These are phyloP conservation scores for Dacryopinax spathularia DNA, from an alignment of 768 basidiomycete genomes.

Conservation along the genomic window DNA sequence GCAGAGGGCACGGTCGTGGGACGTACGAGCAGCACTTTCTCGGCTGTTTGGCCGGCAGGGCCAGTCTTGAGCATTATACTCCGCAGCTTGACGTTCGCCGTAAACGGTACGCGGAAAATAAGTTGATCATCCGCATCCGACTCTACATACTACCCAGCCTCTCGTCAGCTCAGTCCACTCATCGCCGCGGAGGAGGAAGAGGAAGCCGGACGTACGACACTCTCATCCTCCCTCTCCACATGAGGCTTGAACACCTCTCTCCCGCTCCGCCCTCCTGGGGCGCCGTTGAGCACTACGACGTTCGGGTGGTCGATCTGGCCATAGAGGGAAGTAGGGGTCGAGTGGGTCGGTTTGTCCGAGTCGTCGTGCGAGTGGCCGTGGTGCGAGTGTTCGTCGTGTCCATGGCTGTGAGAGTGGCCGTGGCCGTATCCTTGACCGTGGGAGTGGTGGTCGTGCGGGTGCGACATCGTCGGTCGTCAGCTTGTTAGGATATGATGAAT, in stretches of 20 bases:
- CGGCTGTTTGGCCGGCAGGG: slow-evolving; percentile 62
- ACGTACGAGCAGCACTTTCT: slow-evolving; percentile 54
- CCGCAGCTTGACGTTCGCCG: slow-evolving; percentile 69
- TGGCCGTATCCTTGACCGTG: slow-evolving; percentile 40
- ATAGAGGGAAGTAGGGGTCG: slow-evolving; percentile 59
- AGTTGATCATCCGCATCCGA: slow-evolving; percentile 87
- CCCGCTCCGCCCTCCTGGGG: slow-evolving; percentile 30
- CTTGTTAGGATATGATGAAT: too few relatives aligned
- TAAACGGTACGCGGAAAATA: slow-evolving; percentile 67
- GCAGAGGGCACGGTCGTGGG: not conserved
- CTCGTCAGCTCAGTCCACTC: not conserved
- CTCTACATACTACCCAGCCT: slow-evolving; percentile 48
- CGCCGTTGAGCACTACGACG: slow-evolving; percentile 64
- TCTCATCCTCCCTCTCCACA: slow-evolving; percentile 61
- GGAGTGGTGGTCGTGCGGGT: slow-evolving; percentile 13
- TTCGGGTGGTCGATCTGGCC: slow-evolving; percentile 62
- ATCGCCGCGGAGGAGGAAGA: not conserved
- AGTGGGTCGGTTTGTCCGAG: slow-evolving; percentile 24
- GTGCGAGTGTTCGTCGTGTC: slow-evolving; percentile 38
- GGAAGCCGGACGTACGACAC: slow-evolving; percentile 33
- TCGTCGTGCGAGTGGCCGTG: slow-evolving; percentile 35
- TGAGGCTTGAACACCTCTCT: slow-evolving; percentile 67
- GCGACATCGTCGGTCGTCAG: not conserved
- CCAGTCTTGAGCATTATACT: slow-evolving; percentile 74
- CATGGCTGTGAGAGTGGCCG: slow-evolving; percentile 42